These are phyloP conservation scores for Pleurotus tuoliensis DNA, from an alignment of 768 basidiomycete genomes.

Conservation along the genomic window DNA sequence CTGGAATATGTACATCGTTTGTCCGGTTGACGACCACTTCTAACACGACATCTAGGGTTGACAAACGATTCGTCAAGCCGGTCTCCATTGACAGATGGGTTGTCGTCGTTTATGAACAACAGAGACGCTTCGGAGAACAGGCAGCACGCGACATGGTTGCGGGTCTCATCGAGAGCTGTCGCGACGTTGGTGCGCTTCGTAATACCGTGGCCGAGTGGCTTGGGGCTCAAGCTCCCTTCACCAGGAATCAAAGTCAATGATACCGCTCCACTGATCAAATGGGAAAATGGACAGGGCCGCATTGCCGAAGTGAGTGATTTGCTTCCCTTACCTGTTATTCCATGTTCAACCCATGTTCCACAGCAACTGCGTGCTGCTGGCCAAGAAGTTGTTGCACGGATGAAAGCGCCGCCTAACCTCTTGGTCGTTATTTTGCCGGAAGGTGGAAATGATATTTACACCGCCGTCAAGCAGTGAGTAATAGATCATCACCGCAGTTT, in stretches of 20 bases:
- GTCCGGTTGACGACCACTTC: neutral
- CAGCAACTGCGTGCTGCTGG: constrained; percentile 51
- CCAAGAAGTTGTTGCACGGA: constrained; percentile 35
- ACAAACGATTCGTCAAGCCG: constrained; percentile 65
- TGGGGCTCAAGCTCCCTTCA: neutral
- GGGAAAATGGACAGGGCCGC: constrained; percentile 55
- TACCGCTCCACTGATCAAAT: constrained; percentile 40
- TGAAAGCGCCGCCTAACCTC: constrained; percentile 44
- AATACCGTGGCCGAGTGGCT: neutral
- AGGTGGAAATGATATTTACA: constrained; percentile 72
- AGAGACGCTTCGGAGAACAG: constrained; percentile 48
- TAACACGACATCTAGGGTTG: constrained; percentile 43
- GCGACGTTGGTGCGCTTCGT: constrained; percentile 53
- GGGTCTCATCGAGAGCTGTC: constrained; percentile 46
- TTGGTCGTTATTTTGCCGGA: constrained; percentile 66
- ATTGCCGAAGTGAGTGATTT: constrained; percentile 33
- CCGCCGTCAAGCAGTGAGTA: constrained; percentile 72
- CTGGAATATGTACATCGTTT: constrained; percentile 67
- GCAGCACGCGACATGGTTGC: constrained; percentile 50
- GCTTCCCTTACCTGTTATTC: neutral
- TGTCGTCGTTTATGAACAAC: constrained; percentile 63
- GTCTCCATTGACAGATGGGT: constrained; percentile 54
- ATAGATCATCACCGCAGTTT: neutral
- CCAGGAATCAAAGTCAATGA: constrained; percentile 58
- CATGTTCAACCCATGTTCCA: neutral